A percentile compares a stretch with the other conserved stretches of the same genome.
phyloP scores from a whole-genome alignment of 306 rosid genomes.

The Albizia julibrissin region DNA sequence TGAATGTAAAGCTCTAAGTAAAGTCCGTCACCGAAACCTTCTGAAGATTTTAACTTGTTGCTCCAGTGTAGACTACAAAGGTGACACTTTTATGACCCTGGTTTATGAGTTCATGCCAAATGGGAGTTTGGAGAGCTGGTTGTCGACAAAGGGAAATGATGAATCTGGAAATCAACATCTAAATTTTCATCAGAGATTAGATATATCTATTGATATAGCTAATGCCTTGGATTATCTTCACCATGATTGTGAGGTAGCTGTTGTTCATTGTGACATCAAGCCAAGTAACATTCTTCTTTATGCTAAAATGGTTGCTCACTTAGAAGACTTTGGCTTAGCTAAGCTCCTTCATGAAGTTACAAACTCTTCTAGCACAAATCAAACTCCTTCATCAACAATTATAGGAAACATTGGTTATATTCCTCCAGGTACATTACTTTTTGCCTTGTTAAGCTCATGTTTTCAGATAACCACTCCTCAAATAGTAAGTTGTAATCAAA shows the following conservation, averaged over 20 bases:
- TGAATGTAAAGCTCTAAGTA: slow-evolving; percentile 40
- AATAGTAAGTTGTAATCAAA: no score
- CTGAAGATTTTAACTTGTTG: slow-evolving; percentile 33
- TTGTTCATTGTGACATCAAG: slow-evolving; percentile 54
- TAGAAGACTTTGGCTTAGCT: slow-evolving; percentile 56
- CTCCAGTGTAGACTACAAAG: slow-evolving; percentile 41
- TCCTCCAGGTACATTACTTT: slow-evolving; percentile 32
- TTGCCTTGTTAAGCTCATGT: not conserved
- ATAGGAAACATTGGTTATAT: slow-evolving; percentile 42
- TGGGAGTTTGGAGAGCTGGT: slow-evolving; percentile 43
- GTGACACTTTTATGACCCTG: slow-evolving; percentile 40
- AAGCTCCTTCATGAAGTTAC: slow-evolving; percentile 32
- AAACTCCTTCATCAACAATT: slow-evolving; percentile 15
- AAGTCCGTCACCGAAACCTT: slow-evolving; percentile 35
- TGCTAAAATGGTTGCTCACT: slow-evolving; percentile 33
- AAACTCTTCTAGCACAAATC: not conserved
- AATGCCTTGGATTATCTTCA: slow-evolving; percentile 47
- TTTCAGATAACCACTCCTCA: not conserved
- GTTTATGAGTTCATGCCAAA: slow-evolving; percentile 45
- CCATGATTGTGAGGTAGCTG: slow-evolving; percentile 16
- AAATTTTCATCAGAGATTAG: slow-evolving; percentile 20
- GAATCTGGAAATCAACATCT: not conserved
- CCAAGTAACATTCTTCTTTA: slow-evolving; percentile 54
- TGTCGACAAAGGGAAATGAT: not conserved
- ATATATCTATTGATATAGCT: slow-evolving; percentile 50